Base-by-base conservation (phyloP, 2,329 filamentous ascomycete species). In the Sporothrix globosa region DNA sequence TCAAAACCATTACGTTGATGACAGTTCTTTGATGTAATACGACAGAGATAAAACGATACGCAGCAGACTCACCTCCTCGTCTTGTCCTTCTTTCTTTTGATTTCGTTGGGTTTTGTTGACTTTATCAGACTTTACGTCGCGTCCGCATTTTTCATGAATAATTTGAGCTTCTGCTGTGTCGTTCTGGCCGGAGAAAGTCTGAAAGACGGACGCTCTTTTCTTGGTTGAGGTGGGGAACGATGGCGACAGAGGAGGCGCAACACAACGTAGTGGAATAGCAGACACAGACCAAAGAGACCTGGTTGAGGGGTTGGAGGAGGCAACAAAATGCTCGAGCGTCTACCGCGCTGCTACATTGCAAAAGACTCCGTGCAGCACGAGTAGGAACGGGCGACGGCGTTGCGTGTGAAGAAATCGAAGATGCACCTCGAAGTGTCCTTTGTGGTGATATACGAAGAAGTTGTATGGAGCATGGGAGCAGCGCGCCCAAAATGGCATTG, bases 161-260 rank as follows among this genome's bases (percentile, higher is more conserved):
- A 3, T 50, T n/a, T 13, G 3, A 19, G 6, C 21, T 21, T 44
- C 13, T 27, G 5, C 39, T 63, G 9, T 3, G 14, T 61, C 7
- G 39, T 17, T 44, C 10, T 24, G 34, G 34, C 21, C 66, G 14
- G 58, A 63, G 58, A 13, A 46, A 44, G 39, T 19, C 58, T 46
- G 39, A 10, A 4, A 17, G 21, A 44, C n/a, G 34, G n/a, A 46
- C 6, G 39, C 9, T 44, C 9, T 21, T 67, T 60, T 27, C 24
- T 54, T 60, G 69, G 61, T 67, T 67, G 61, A 19, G 69, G 61
- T 67, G 61, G 69, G 41, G 52, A 41, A 67, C 27, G 52, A 63
- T 68, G 66, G 50, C 53, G 41, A 68, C 60, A 24, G 66, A 54
- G 52, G 50, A 68, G 39, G 34, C n/a, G 48, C 13, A 34, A 54